Percentiles rank a stretch among this genome's conserved stretches.
Evolutionary conservation across 306 rosid species (phyloP).

Genomic region (Corylus americana): DNA sequence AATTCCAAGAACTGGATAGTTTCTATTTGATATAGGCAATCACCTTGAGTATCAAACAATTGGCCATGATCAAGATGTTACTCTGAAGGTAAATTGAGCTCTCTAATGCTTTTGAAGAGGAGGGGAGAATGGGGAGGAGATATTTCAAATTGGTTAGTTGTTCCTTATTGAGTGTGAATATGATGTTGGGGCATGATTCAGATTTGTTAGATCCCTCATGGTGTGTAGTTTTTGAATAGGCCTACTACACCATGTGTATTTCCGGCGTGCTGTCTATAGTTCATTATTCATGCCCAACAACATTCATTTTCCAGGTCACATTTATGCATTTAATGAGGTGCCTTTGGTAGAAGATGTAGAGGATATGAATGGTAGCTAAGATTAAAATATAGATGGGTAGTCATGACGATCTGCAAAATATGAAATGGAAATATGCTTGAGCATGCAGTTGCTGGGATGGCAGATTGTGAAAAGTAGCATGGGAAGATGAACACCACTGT

Average conservation of each 20-base stretch:
- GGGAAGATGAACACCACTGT: background rate
- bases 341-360: background rate
- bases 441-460: background rate
- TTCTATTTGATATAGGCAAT: background rate
- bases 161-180: background rate
- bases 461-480: constrained; percentile 16
- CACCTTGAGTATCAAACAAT: background rate
- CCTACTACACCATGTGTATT: background rate
- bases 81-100: background rate
- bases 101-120: background rate
- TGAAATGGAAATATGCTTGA: background rate
- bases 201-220: constrained; percentile 3
- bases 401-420: background rate
- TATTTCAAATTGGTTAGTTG: background rate
- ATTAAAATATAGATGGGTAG: background rate
- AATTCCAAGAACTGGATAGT: background rate
- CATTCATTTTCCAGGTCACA: background rate
- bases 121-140: background rate
- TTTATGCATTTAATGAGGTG: constrained; percentile 2
- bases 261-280: background rate
- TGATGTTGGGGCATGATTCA: background rate
- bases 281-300: background rate
- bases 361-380: background rate
- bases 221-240: background rate
- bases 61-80: background rate